Base-by-base conservation (phyloP, 1,284 basidiomycete genomes). In the Wolfiporia cocos region DNA sequence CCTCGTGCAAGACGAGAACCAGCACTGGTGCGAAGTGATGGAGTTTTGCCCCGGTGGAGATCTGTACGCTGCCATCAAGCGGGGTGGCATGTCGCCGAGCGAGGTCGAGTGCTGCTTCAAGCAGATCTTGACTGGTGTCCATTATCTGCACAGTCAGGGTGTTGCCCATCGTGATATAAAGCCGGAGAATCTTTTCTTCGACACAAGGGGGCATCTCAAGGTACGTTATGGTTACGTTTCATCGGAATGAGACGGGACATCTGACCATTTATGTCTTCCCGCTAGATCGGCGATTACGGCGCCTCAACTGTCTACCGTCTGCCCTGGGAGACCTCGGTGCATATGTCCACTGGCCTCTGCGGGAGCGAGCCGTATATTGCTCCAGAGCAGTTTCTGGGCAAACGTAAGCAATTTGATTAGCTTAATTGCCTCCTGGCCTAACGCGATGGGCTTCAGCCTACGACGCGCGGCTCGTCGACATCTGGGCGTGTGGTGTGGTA, bases 1-100 rank as follows among this genome's bases (percentile, higher is more conserved):
- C 66, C 81, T 99, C 51, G 89, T 99, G 20, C 95, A 99, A 60
- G 95, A 99, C 66, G 95, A 99, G 67, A 82, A 74, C 52, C 84
- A 90, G 49, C 86, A 93, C 59, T 99, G 95, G 95, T 99, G 95
- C 62, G 95, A 99, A 66, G 95, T 99, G 47, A 98, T 99, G 96
- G 96, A 99, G 67, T 98, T 94, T 61, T 97, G 95, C 64, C 91
- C 92, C 2, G 95, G 95, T 40, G 94, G 94, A 4, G 94, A 98
- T 66, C 73, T 98, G 26, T 98, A 98, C 60, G 93, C 92, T 19
- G 93, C 93, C 28, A 98, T 98, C 72, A 97, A 97, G 76, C 92
- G 91, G 62, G 95, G 94, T 58, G 82, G 89, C 51, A 96, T 99
- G 92, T 86, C 84, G 14, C 84, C 90, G 15, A 83, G 80, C 59